Evolutionary conservation across 257 asterid species (phyloP), one percentile per base, ranked within the genome.

Genomic region (Solanum neorickii): DNA sequence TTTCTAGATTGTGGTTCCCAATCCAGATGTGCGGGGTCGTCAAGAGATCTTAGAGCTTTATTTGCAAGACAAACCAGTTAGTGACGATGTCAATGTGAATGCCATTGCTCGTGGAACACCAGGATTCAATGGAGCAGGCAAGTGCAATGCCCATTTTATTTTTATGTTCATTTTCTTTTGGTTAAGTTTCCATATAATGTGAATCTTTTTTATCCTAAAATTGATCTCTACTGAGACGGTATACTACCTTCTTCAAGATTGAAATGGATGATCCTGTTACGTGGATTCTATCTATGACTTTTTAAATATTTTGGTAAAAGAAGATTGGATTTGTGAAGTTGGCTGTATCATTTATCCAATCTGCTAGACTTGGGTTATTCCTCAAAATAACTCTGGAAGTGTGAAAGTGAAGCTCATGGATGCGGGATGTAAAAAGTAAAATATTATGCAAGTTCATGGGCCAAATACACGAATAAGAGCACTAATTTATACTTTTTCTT

Each of bases 41-140:
- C 95, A 94, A 89, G 99, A 97, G 77, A 97, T 96, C 89, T 86
- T 95, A 93, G 98, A 95, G 92, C 98, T 95, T 46, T 97, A 95
- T 90, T 90, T 97, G 90, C 96, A 92, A 91, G 98, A 97, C 91
- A 97, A 97, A 88, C 98, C 99, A 87, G 88, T 95, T 91, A 92
- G 93, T 83, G 90, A 87, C 86, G 98, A 97, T 91, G 99, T 97
- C 78, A 95, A 97, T 92, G 91, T 96, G 86, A 95, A 92, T 86
- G 91, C 96, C 82, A 95, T 97, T 89, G 99, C 99, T 69, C 99
- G 99, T 77, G 99, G 99, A 87, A 97, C 99, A 87, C 99, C 99
- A 77, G 98, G 99, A 88, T 96, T 96, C 92, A 96, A 95, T 86
- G 99, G 99, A 70, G 99, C 99, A 94, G 99, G 99, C 83, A 94